Evolutionary conservation across 768 basidiomycete genomes (phyloP).

Genomic region (Lactarius akahatsu): DNA sequence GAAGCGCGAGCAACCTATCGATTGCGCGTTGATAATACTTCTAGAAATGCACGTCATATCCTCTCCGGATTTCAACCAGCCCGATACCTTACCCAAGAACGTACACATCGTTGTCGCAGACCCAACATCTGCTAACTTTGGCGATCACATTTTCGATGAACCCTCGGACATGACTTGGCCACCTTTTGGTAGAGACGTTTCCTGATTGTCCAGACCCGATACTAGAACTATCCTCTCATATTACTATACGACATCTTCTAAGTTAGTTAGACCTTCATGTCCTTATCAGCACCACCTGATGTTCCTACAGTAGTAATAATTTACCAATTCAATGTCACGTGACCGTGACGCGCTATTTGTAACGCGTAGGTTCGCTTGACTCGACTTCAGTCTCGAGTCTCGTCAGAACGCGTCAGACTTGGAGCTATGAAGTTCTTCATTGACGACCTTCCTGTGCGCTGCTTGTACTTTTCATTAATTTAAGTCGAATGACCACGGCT

Average conservation of each 20-base stretch:
- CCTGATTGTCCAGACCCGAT: conserved; percentile 1
- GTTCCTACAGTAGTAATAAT: background rate
- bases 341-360: conserved; percentile 10
- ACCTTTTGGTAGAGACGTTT: conserved; percentile 27
- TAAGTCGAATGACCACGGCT: conserved; percentile 16
- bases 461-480: background rate
- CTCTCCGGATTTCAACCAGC: background rate
- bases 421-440: conserved; percentile 39
- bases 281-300: conserved; percentile 8
- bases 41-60: conserved; percentile 8
- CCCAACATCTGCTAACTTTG: background rate
- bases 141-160: conserved; percentile 21
- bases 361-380: conserved; percentile 2
- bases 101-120: conserved; percentile 15
- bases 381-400: background rate
- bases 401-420: background rate
- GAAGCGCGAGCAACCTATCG: background rate
- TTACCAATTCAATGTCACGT: conserved; percentile 8
- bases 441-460: conserved; percentile 47
- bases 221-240: background rate
- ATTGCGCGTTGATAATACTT: conserved; percentile 15
- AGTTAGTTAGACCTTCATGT: conserved; percentile 17
- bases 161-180: conserved; percentile 27
- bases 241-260: conserved; percentile 3
- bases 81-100: conserved; percentile 14